phyloP scores from a whole-genome alignment of 805 yeast species.

The Sugiyamaella floridensis region DNA sequence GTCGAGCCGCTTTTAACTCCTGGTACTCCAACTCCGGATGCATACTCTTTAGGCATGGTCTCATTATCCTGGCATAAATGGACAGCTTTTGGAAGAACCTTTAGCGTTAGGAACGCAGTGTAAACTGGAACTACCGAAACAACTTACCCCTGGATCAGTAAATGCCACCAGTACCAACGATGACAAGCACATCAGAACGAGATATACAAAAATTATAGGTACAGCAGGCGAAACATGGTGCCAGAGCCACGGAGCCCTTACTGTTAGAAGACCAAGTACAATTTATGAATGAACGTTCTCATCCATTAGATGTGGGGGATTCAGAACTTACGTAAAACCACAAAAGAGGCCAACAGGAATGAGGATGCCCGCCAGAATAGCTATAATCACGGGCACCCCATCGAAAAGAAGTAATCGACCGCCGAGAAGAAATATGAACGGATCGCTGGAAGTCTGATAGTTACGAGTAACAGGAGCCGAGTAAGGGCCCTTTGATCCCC shows the following conservation, averaged over 20 bases:
- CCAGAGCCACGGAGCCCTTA: conserved; percentile 47
- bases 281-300: conserved; percentile 2
- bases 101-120: background rate
- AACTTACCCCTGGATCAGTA: conserved; percentile 57
- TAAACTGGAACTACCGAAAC: background rate
- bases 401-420: conserved; percentile 49
- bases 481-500: background rate
- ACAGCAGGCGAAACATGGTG: conserved; percentile 46
- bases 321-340: conserved; percentile 32
- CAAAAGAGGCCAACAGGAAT: conserved; percentile 50
- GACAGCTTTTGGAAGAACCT: conserved; percentile 51
- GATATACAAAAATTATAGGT: conserved; percentile 51
- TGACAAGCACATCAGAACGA: conserved; percentile 44
- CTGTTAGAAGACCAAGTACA: background rate
- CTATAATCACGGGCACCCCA: conserved; percentile 35
- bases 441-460: conserved; percentile 4
- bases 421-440: conserved; percentile 47
- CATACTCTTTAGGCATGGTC: conserved; percentile 51
- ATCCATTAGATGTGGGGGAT: conserved; percentile 19
- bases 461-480: background rate
- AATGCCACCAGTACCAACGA: conserved; percentile 50
- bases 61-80: conserved; percentile 44
- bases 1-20: conserved; percentile 30
- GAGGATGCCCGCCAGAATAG: conserved; percentile 32
- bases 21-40: conserved; percentile 45